Base-by-base conservation (phyloP, 192 early-diverging fungal genomes). In the Linnemannia elongata region DNA sequence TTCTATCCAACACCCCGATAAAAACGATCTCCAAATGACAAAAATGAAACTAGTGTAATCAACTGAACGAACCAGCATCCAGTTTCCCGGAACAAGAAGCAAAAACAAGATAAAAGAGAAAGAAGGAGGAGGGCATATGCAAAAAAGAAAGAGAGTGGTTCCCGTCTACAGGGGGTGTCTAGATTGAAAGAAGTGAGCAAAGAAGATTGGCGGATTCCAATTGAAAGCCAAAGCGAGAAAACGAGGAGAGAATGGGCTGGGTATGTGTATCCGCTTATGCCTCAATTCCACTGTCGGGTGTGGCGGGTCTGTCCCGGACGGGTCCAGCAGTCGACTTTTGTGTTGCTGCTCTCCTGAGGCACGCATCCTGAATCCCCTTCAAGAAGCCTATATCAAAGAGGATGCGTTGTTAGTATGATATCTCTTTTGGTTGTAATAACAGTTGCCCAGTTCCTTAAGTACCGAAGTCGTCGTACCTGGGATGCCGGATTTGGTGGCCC, bases 401-500 rank as follows among this genome's bases (percentile, higher is more conserved):
- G 35, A 39, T 52, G 7, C 9, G 42, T 2, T 69, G 68, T 78
- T 18, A 78, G 68, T 66, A 27, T 4, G n/a, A 38, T 38, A 3
- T 22, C 47, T 75, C 74, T 15, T 15, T 36, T 38, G 35, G n/a
- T 38, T 57, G 27, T 35, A 38, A 6, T 12, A 57, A 13, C n/a
- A 20, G n/a, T 36, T 20, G 44, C 1, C 12, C n/a, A 72, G 20
- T 22, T n/a, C 27, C 60, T 30, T 30, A 2, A 22, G 24, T 0
- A 1, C 13, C 24, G n/a, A 36, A 36, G 45, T 71, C 22, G 22
- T 4, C 69, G 22, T 78, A 83, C 82, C 84, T 77, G 89, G 89
- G 44, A 90, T 82, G 12, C 87, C 89, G 7, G 74, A 75, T 77
- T 90, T 90, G 68, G 88, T 81, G 6, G 83, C 89, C 89, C 89